These are phyloP conservation scores for Pestalotiopsis fici DNA, from an alignment of 2,329 filamentous ascomycete genomes.

Conservation along the genomic window DNA sequence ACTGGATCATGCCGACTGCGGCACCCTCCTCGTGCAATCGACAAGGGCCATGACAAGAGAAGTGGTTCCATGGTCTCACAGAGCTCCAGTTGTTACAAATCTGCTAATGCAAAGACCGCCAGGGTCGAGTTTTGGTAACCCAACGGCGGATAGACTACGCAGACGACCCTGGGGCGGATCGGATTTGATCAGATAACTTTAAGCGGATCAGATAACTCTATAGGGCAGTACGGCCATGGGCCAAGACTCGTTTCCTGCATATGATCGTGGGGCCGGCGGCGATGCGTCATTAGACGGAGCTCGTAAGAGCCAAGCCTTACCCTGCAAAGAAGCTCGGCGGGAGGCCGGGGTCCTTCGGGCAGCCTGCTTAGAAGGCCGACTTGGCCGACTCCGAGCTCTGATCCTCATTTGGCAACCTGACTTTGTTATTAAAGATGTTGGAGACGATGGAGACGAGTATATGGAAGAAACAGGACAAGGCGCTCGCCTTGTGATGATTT, in stretches of 20 bases:
- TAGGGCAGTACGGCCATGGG: constrained; percentile 2
- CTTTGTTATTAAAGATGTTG: neutral
- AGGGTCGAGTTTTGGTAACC: neutral
- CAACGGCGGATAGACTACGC: neutral
- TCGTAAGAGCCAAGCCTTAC: constrained; percentile 1
- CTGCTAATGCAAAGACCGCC: neutral
- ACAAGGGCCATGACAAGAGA: constrained; percentile 5
- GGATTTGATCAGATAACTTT: constrained; percentile 9
- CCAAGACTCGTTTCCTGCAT: constrained; percentile 4
- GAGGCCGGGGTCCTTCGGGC: neutral
- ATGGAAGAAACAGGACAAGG: neutral
- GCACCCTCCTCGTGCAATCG: neutral
- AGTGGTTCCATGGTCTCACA: neutral
- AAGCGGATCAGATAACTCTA: constrained; percentile 9
- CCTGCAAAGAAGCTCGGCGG: constrained; percentile 1
- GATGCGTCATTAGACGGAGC: constrained; percentile 7
- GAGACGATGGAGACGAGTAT: neutral
- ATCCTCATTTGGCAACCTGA: neutral
- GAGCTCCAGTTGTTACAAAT: neutral
- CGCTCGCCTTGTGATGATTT: neutral
- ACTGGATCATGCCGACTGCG: constrained; percentile 5
- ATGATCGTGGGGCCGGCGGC: constrained; percentile 1
- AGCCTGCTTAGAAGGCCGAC: neutral
- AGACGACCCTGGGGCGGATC: neutral
- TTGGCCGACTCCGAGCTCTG: neutral